phyloP scores from a whole-genome alignment of 306 rosid genomes.

The Canavalia ensiformis region DNA sequence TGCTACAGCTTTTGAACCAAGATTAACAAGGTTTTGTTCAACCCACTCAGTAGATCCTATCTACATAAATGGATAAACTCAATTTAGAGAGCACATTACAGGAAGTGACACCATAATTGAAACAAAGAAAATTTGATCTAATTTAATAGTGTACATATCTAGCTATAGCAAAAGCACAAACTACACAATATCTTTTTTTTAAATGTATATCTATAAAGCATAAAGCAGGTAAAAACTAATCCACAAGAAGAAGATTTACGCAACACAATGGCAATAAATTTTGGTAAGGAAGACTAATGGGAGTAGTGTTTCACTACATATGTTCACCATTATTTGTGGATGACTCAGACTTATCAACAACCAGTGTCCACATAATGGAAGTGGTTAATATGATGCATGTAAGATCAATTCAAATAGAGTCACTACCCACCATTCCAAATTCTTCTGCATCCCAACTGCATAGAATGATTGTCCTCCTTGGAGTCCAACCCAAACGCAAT shows the following conservation, averaged over 20 bases:
- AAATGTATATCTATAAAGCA: neutral
- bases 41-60: constrained; percentile 90
- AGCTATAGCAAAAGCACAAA: constrained; percentile 17
- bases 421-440: constrained; percentile 50
- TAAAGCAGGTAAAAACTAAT: neutral
- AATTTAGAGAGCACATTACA: constrained; percentile 26
- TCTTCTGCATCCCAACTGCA: constrained; percentile 58
- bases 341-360: neutral
- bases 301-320: neutral
- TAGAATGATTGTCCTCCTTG: constrained; percentile 64
- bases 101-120: constrained; percentile 20
- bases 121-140: constrained; percentile 15
- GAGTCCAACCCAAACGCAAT: constrained; percentile 67
- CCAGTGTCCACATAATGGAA: neutral
- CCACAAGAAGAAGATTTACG: neutral
- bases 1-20: constrained; percentile 72
- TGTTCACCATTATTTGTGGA: neutral
- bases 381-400: constrained; percentile 8
- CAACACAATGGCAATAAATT: neutral
- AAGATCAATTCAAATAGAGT: neutral
- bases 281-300: neutral
- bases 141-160: constrained; percentile 10
- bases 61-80: constrained; percentile 50
- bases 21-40: constrained; percentile 74
- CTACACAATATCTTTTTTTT: neutral